These are phyloP conservation scores for Pythium chondricola DNA, from an alignment of 352 stramenopile genomes.

Conservation along the genomic window DNA sequence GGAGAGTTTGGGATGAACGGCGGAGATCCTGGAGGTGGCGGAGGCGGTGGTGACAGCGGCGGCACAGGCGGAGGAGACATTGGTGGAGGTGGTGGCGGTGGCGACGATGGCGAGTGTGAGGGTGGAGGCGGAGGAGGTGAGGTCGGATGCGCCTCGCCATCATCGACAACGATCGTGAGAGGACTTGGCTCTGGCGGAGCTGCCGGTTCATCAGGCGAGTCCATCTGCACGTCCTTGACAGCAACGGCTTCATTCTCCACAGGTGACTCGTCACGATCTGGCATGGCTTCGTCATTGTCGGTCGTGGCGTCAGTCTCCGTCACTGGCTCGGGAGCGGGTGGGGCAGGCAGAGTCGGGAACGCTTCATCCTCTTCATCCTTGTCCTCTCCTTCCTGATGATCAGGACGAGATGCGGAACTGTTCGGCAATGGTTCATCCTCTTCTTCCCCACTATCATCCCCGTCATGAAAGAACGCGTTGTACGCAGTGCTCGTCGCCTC, in stretches of 20 bases:
- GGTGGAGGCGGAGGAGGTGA: constrained; percentile 5
- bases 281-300: neutral
- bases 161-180: neutral
- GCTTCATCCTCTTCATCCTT: constrained; percentile 29
- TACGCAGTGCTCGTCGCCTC: constrained; percentile 61
- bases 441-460: constrained; percentile 40
- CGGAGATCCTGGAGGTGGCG: constrained; percentile 29
- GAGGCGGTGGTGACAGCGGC: constrained; percentile 39
- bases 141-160: neutral
- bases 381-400: constrained; percentile 6
- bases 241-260: no score
- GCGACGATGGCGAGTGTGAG: neutral
- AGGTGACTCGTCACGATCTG: no score
- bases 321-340: neutral
- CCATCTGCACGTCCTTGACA: no score
- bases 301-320: neutral
- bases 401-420: neutral
- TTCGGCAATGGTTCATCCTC: constrained; percentile 53
- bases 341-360: constrained; percentile 10
- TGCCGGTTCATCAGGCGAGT: no score
- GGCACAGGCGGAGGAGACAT: constrained; percentile 26
- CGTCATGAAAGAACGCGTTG: constrained; percentile 62
- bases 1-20: constrained; percentile 1
- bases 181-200: no score
- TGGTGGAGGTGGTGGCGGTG: constrained; percentile 5